These are phyloP conservation scores for Peziza echinospora DNA, from an alignment of 495 filamentous ascomycete species.

Conservation along the genomic window DNA sequence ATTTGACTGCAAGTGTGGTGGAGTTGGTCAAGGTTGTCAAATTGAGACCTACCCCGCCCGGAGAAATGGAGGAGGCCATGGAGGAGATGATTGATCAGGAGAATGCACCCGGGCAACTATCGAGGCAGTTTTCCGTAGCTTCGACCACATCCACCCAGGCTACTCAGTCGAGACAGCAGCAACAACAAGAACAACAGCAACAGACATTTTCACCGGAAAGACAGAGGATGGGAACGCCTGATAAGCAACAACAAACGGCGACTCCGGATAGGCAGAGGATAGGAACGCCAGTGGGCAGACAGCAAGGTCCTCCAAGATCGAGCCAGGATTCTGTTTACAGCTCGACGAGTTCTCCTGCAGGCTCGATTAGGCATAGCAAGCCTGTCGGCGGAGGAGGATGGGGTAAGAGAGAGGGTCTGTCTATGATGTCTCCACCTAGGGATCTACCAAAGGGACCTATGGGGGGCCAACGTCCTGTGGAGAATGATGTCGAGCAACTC, in stretches of 20 bases:
- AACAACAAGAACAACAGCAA: no score
- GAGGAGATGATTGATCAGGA: slow-evolving; percentile 23
- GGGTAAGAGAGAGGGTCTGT: not conserved
- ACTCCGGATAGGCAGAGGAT: slow-evolving; percentile 25
- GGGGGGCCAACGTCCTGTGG: slow-evolving; percentile 22
- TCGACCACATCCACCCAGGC: slow-evolving; percentile 1
- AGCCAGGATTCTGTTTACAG: not conserved
- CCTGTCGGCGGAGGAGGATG: slow-evolving; percentile 5
- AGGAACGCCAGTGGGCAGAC: slow-evolving; percentile 18
- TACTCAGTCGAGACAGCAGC: no score
- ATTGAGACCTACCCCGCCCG: slow-evolving; percentile 49
- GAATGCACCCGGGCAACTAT: slow-evolving; percentile 5
- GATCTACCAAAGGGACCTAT: not conserved
- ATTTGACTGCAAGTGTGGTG: slow-evolving; percentile 65
- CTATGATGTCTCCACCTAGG: not conserved
- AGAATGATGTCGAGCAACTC: slow-evolving; percentile 48
- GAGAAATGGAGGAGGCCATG: slow-evolving; percentile 56
- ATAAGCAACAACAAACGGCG: slow-evolving; percentile 21
- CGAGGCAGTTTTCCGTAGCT: not conserved
- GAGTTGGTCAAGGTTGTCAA: slow-evolving; percentile 68
- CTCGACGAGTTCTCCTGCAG: slow-evolving; percentile 1
- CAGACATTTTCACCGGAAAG: no score
- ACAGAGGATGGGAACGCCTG: not conserved
- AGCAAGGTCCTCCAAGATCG: not conserved
- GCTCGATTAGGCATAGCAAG: slow-evolving; percentile 3